Evolutionary conservation across 148 eudicot species (phyloP), one percentile per base, ranked within the genome.

Genomic region (Silene conica): DNA sequence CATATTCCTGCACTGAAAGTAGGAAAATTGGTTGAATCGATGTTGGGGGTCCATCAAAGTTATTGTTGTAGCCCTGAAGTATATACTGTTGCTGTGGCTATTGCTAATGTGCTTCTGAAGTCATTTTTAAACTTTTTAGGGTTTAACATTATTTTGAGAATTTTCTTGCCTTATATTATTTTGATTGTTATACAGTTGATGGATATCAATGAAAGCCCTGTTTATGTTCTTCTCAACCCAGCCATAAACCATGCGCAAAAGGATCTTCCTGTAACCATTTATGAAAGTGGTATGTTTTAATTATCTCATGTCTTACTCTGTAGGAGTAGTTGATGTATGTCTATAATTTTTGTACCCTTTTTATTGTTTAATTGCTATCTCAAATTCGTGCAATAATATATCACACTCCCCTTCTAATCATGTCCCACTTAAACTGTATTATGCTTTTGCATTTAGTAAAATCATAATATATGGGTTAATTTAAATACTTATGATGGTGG

Each of bases 181-280:
- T 19, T 34, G 46, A 11, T 25, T 75, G 65, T 52, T 76, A 31
- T 82, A 38, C 91, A 92, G 97, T 79, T 92, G 80, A 92, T 89
- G 97, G 95, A 92, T 80, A 87, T 92, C 70, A 92, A 92, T 69
- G 97, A 92, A 69, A 92, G 88, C 76, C 97, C 97, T 22, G 85
- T 92, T 12, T 89, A 89, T 70, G 87, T 92, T 76, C 86, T 92
- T 67, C 90, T 92, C 83, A 90, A 92, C 70, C 95, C 97, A 74
- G 73, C 86, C 57, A 88, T 89, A 77, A 89, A 89, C 82, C 95
- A 85, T 78, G 86, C 92, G 41, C 97, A 88, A 70, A 92, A 92
- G 82, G 97, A 89, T 79, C 88, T 92, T 71, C 95, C 97, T 21
- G 78, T 92, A 15, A 83, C 89, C 38, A 88, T 92, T 50, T 92